Percentiles rank a stretch among this genome's conserved stretches.
These are phyloP conservation scores for Tribonema minus DNA, from an alignment of 108 stramenopile species.

Conservation along the genomic window DNA sequence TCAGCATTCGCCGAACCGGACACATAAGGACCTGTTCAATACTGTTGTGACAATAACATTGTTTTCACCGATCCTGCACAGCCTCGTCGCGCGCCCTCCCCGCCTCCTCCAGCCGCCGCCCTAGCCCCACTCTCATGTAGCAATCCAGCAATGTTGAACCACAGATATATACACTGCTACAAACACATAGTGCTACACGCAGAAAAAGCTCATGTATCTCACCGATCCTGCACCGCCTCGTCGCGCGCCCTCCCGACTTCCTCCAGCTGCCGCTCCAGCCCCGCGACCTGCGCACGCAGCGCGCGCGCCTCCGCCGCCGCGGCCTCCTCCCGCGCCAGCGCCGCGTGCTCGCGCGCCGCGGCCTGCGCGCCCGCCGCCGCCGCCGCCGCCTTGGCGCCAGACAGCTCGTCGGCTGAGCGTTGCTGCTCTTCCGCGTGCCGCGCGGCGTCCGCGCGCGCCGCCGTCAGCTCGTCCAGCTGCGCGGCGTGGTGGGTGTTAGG, in stretches of 20 bases:
- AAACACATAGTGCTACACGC: too few species aligned
- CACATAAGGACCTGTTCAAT: too few species aligned
- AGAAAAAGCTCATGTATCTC: too few species aligned
- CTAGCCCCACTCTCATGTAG: background rate
- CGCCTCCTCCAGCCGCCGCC: background rate
- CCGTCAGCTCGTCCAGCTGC: too few species aligned
- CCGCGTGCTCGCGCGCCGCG: background rate
- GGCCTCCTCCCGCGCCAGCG: background rate
- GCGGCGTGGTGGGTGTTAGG: too few species aligned
- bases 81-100: background rate
- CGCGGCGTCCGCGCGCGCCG: background rate
- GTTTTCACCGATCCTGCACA: background rate
- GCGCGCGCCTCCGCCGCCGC: background rate
- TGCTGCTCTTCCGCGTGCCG: background rate
- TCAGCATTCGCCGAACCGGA: too few species aligned
- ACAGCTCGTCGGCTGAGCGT: background rate
- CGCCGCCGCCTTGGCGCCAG: background rate
- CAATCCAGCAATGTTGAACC: too few species aligned
- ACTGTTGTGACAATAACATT: too few species aligned
- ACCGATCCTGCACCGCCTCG: background rate
- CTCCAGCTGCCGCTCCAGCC: background rate
- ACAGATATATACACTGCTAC: too few species aligned
- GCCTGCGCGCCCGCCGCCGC: background rate
- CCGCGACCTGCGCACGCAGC: background rate
- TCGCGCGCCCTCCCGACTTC: background rate